Conservation (phyloP, 257 asterid genomes). For the Lycium barbarum region DNA sequence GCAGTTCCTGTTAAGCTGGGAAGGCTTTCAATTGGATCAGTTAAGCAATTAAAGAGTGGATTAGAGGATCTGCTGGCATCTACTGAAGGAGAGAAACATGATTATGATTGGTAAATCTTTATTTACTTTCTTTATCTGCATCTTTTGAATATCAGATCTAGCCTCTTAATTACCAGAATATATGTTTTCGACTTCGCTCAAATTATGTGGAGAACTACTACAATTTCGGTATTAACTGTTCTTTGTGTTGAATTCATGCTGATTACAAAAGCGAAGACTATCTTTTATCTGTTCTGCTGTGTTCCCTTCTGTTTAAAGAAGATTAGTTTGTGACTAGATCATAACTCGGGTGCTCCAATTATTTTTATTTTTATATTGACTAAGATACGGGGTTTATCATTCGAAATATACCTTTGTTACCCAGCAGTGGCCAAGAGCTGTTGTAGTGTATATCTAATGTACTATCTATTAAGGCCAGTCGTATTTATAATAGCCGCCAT, state of each 20-base stretch:
- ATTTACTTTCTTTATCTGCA: slow-evolving; percentile 15
- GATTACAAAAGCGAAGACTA: not conserved
- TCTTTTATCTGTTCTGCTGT: not conserved
- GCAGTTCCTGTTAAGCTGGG: slow-evolving; percentile 48
- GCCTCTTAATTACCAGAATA: not conserved
- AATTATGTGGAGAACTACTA: not conserved
- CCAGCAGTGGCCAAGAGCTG: not conserved
- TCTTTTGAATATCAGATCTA: slow-evolving; percentile 21
- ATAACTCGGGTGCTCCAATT: not conserved
- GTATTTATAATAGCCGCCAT: not conserved
- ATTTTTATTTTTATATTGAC: not conserved
- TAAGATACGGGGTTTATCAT: not conserved
- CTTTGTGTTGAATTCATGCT: slow-evolving; percentile 11
- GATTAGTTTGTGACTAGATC: slow-evolving; percentile 1
- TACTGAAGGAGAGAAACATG: slow-evolving; percentile 55
- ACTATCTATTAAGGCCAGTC: slow-evolving; percentile 9
- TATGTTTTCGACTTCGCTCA: not conserved
- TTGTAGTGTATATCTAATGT: not conserved
- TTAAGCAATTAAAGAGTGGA: slow-evolving; percentile 42
- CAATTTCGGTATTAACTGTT: not conserved
- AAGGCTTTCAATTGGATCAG: slow-evolving; percentile 51
- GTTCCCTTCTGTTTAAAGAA: slow-evolving; percentile 20
- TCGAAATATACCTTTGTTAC: not conserved
- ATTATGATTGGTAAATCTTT: slow-evolving; percentile 52
- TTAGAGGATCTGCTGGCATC: slow-evolving; percentile 49